Percentiles rank a stretch among this genome's conserved stretches.
These are phyloP conservation scores for Micromonas pusilla DNA, from an alignment of 139 green algal genomes.

Conservation along the genomic window DNA sequence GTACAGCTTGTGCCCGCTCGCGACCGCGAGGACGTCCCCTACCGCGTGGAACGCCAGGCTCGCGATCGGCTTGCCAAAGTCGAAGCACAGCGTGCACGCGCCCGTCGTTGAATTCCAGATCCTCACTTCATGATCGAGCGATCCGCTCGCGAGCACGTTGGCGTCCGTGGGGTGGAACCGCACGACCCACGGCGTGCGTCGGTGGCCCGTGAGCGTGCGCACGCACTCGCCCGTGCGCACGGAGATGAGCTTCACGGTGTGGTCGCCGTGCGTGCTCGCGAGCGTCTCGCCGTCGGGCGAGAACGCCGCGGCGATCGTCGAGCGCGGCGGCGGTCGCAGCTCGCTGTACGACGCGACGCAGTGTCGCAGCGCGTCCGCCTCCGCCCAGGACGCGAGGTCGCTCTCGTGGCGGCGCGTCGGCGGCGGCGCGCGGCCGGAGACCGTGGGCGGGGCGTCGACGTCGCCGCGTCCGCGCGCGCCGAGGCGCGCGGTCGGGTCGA, in stretches of 20 bases:
- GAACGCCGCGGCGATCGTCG: slow-evolving; percentile 80
- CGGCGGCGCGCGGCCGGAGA: too few species aligned
- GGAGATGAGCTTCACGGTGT: slow-evolving; percentile 82
- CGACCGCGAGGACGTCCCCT: slow-evolving; percentile 63
- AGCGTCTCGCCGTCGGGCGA: slow-evolving; percentile 64
- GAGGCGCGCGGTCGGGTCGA: neutral
- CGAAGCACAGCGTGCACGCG: slow-evolving; percentile 51
- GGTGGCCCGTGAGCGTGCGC: slow-evolving; percentile 59
- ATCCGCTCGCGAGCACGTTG: slow-evolving; percentile 68
- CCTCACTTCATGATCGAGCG: slow-evolving; percentile 71
- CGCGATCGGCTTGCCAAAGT: slow-evolving; percentile 75
- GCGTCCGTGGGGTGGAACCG: slow-evolving; percentile 66
- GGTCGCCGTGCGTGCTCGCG: slow-evolving; percentile 84
- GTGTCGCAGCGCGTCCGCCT: slow-evolving; percentile 54
- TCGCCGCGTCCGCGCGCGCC: neutral
- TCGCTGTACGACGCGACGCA: slow-evolving; percentile 54
- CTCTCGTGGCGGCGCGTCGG: neutral
- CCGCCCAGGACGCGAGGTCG: slow-evolving; percentile 45
- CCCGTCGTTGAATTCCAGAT: slow-evolving; percentile 68
- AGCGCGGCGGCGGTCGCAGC: slow-evolving; percentile 61
- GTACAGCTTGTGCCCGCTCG: slow-evolving; percentile 72
- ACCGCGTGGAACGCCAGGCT: slow-evolving; percentile 70
- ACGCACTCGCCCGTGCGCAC: slow-evolving; percentile 50
- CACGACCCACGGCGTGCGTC: slow-evolving; percentile 82
- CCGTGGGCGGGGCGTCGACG: neutral